Conservation (phyloP, 1,284 basidiomycete species). For the Trichosporon ovoides region DNA sequence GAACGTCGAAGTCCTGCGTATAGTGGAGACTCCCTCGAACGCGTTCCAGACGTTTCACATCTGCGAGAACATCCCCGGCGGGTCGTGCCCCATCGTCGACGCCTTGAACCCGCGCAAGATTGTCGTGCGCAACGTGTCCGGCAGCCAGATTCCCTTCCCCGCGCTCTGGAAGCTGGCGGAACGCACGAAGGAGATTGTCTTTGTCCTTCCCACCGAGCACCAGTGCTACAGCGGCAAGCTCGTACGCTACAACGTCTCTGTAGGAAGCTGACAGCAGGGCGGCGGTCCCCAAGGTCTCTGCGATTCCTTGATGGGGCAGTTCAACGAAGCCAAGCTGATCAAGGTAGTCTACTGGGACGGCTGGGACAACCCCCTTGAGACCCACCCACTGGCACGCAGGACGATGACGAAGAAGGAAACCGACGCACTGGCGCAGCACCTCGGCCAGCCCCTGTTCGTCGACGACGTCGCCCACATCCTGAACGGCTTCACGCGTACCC, state of each 20-base stretch:
- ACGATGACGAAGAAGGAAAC: neutral
- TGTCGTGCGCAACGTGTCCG: slow-evolving; percentile 3
- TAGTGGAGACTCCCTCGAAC: neutral
- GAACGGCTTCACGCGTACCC: neutral
- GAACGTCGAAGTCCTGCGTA: neutral
- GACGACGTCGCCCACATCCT: neutral
- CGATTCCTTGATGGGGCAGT: neutral
- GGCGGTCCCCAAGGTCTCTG: neutral
- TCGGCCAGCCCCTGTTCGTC: neutral
- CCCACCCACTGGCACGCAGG: neutral
- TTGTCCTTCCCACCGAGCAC: neutral
- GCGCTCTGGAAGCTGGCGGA: neutral
- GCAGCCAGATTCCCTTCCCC: neutral
- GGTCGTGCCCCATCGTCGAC: neutral
- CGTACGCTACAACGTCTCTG: neutral
- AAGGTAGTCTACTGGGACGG: slow-evolving; percentile 3
- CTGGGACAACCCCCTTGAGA: neutral
- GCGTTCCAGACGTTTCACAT: neutral
- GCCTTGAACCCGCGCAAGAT: slow-evolving; percentile 1
- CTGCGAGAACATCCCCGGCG: neutral
- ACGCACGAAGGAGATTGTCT: neutral
- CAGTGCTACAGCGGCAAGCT: neutral
- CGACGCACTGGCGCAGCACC: neutral
- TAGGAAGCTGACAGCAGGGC: neutral
- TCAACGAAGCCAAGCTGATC: neutral